Evolutionary conservation across 2,329 filamentous ascomycete genomes (phyloP), one percentile per base, ranked within the genome.

Genomic region (Coleophoma crateriformis): DNA sequence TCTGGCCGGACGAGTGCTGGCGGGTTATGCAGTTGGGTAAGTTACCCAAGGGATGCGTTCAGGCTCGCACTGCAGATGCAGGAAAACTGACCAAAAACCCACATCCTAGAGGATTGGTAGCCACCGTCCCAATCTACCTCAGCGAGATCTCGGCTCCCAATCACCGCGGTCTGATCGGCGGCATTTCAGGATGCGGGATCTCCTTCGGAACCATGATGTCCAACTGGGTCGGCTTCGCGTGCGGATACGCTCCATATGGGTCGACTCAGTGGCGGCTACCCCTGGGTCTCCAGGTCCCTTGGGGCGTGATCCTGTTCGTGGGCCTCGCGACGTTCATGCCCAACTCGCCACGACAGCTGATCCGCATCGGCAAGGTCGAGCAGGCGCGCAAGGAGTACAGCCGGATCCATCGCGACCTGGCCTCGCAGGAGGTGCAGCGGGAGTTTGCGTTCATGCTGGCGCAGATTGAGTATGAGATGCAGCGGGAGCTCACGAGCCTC

Each of bases 211-310:
- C 75, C 3, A 78, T 79, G 75, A 65, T 68, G 54, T 76, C 74
- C 4, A 81, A 81, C 58, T 81, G 77, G 78, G 71, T 79, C 4
- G 77, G 77, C 3, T 80, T 74, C 54, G 76, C 75, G 0, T 78
- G 77, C 52, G 70, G 72, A 17, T 79, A 72, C 48, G 75, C 77
- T 0, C 68, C 76, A 0, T 78, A 79, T 50, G 77, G 78, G 0
- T 58, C 69, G 4, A 61, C 71, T 0, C 78, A 81, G 58, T 81
- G 77, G 78, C 71, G 77, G 11, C 63, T 81, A 0, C 78, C 77
- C 0, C 68, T 81, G 3, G 76, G 67, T 0, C 69, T 80, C 22
- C 77, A 81, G 59, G 73, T 79, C 11, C 77, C 77, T 0, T 81
- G 75, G 73, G 77, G 77, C 3, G 58, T 81, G 4, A 66, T 81